phyloP scores from a whole-genome alignment of 2,329 filamentous ascomycete genomes.

The Aspergillus flavus region DNA sequence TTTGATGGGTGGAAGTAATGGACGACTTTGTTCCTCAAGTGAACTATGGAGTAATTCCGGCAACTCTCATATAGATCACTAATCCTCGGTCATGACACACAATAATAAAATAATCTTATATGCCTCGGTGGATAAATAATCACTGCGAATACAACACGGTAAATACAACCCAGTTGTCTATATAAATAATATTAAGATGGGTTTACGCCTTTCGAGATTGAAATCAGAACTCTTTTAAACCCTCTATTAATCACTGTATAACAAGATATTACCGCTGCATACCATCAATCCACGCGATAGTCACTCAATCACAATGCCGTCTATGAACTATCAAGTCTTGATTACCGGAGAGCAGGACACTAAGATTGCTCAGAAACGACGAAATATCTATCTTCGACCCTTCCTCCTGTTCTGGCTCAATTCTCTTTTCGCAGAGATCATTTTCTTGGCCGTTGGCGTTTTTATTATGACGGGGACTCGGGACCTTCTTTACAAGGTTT shows the following conservation, averaged over 20 bases:
- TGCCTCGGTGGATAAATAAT: neutral
- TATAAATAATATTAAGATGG: neutral
- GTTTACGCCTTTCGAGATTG: too few species aligned
- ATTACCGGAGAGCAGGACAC: neutral
- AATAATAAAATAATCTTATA: neutral
- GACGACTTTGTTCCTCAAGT: too few species aligned
- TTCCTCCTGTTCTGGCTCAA: slow-evolving; percentile 17
- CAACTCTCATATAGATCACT: neutral
- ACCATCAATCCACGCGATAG: neutral
- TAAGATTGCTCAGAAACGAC: slow-evolving; percentile 11
- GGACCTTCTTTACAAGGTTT: slow-evolving; percentile 17
- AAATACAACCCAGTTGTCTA: neutral
- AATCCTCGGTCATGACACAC: neutral
- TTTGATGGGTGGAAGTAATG: too few species aligned
- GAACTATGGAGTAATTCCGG: too few species aligned
- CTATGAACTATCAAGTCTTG: neutral
- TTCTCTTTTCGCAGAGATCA: slow-evolving; percentile 15
- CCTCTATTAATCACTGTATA: fast-evolving
- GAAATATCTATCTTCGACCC: slow-evolving; percentile 12
- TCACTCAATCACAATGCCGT: neutral
- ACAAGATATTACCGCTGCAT: neutral
- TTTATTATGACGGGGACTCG: slow-evolving; percentile 17
- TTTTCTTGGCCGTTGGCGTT: slow-evolving; percentile 13
- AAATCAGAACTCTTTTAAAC: neutral
- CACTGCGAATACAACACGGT: neutral